phyloP scores from a whole-genome alignment of 768 basidiomycete genomes.

The Kwoniella botswanensis region DNA sequence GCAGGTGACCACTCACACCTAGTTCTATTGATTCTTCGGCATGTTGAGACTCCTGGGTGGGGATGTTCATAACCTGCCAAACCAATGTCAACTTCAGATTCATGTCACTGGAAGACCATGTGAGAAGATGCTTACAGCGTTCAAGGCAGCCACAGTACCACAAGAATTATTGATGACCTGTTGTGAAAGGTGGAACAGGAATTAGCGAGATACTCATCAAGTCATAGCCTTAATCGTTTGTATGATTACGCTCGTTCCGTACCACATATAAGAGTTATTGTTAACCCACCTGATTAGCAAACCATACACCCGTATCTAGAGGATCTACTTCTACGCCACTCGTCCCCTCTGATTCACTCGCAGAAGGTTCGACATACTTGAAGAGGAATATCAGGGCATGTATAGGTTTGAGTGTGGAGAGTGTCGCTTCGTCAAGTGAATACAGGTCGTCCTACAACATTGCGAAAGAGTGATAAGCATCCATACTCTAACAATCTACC shows the following conservation, averaged over 20 bases:
- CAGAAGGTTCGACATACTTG: slow-evolving; percentile 79
- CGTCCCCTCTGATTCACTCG: slow-evolving; percentile 39
- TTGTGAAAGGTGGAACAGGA: background rate
- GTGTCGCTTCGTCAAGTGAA: slow-evolving; percentile 59
- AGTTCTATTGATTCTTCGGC: slow-evolving; percentile 44
- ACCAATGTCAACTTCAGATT: background rate
- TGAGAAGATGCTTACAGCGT: slow-evolving; percentile 65
- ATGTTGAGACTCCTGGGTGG: slow-evolving; percentile 26
- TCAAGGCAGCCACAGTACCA: slow-evolving; percentile 91
- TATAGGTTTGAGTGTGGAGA: slow-evolving; percentile 77
- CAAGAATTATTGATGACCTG: slow-evolving; percentile 94
- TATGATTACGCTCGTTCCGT: too few species aligned
- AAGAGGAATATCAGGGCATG: slow-evolving; percentile 94
- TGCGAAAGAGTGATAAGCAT: background rate
- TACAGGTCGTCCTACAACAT: slow-evolving; percentile 53
- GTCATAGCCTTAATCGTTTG: too few species aligned
- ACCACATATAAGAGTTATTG: too few species aligned
- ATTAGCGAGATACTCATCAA: background rate
- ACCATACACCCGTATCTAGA: slow-evolving; percentile 69
- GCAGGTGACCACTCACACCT: slow-evolving; percentile 45
- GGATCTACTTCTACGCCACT: slow-evolving; percentile 58
- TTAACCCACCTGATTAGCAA: slow-evolving; percentile 72
- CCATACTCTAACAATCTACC: background rate
- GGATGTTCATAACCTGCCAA: slow-evolving; percentile 55
- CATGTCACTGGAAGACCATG: background rate